Evolutionary conservation across 208 protist genomes (phyloP), one percentile per base, ranked within the genome.

Genomic region (Leishmania braziliensis): DNA sequence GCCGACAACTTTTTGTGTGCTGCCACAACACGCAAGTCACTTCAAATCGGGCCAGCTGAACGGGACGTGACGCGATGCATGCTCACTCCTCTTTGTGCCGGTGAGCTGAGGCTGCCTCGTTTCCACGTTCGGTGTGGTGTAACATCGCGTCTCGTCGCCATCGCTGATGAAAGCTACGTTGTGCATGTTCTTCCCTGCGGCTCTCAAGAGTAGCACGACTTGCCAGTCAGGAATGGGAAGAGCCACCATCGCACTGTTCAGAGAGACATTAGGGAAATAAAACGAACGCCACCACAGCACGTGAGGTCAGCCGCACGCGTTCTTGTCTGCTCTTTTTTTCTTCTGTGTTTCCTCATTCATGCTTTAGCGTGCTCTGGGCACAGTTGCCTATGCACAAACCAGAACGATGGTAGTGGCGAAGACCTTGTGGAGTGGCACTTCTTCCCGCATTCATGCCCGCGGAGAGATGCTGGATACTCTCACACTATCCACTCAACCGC

Each of bases 1-100:
- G 43, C 77, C 18, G 71, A 83, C 39, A 75, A 77, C 78, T 89
- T 90, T 85, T 65, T 83, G 51, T 92, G 58, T 53, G 75, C 77
- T 51, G 89, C 26, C 74, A 85, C 79, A 72, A 83, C 73, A 73
- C 87, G 78, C 84, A 86, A 85, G 65, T 85, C 85, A 46, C 84
- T 90, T 18, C 86, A 89, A 65, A 76, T 87, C 33, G 80, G 77
- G 4, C 80, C 84, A 23, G 54, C 75, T 48, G 80, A 76, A 36
- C 53, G 75, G 51, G 48, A 63, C 26, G 63, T 75, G 54, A 72
- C 80, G 14, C 77, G 72, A 12, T 84, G 80, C 68, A 23, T 43
- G 29, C 63, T 87, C n/a, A 79, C 53, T 3, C 84, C 84, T 51
- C 56, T 87, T 66, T 77, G 81, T 43, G 80, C 82, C 10, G 84